phyloP scores from a whole-genome alignment of 2,329 filamentous ascomycete species.

The Aspergillus quadrilineatus region DNA sequence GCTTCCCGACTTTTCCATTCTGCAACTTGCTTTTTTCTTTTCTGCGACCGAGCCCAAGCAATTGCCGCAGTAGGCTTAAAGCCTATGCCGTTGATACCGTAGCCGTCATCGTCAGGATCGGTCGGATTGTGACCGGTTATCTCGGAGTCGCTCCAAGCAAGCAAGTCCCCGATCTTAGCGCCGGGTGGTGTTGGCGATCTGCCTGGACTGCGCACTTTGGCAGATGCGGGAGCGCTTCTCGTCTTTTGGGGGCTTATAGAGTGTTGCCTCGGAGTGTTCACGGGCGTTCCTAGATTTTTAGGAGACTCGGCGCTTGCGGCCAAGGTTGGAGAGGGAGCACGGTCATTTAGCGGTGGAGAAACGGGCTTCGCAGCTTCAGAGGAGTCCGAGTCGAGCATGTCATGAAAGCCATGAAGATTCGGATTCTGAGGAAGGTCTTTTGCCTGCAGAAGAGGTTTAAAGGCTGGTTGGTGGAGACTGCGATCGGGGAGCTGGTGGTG shows the following conservation, averaged over 20 bases:
- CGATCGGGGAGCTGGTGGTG: constrained; percentile 15
- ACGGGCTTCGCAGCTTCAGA: not conserved
- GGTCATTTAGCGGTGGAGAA: not conserved
- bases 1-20: constrained; percentile 62
- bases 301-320: constrained; percentile 13
- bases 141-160: constrained; percentile 59
- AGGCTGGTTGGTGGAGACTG: constrained; percentile 13
- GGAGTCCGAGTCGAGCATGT: constrained; percentile 23
- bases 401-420: constrained; percentile 13
- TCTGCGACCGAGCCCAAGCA: constrained; percentile 56
- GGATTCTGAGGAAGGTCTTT: constrained; percentile 14
- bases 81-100: constrained; percentile 63
- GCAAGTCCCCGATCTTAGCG: constrained; percentile 30
- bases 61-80: constrained; percentile 62
- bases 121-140: constrained; percentile 61
- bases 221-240: constrained; percentile 18
- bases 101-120: constrained; percentile 61
- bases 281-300: constrained; percentile 11
- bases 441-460: constrained; percentile 15
- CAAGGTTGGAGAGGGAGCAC: not conserved
- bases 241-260: constrained; percentile 26
- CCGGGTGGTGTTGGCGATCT: constrained; percentile 36
- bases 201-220: constrained; percentile 28
- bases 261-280: constrained; percentile 22
- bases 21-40: constrained; percentile 57